Conservation (phyloP, 495 filamentous ascomycete species). For the Podospora sp. region DNA sequence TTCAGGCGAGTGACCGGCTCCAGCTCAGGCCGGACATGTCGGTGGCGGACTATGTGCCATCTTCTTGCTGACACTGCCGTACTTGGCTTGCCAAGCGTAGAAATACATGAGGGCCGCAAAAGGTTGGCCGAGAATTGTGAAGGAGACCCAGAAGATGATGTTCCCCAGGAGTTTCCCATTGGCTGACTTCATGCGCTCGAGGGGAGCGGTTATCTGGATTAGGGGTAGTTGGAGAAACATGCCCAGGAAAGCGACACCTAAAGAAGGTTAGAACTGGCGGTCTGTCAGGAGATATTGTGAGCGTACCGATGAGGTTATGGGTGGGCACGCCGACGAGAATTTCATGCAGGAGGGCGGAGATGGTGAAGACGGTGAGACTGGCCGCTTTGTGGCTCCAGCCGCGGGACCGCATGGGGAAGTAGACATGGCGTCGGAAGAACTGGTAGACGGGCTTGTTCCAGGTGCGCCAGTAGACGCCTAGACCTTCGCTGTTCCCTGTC, state of each 20-base stretch:
- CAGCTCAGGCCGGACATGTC: neutral
- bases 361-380: slow-evolving; percentile 76
- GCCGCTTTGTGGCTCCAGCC: slow-evolving; percentile 71
- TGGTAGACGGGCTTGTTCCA: slow-evolving; percentile 98
- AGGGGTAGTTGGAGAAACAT: slow-evolving; percentile 94
- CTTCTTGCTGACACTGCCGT: slow-evolving; percentile 64
- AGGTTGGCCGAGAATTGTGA: slow-evolving; percentile 92
- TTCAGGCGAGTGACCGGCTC: neutral
- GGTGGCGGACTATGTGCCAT: slow-evolving; percentile 1
- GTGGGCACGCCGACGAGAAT: slow-evolving; percentile 92
- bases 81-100: slow-evolving; percentile 98
- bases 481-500: slow-evolving; percentile 73
- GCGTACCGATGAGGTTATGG: slow-evolving; percentile 85
- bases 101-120: slow-evolving; percentile 89
- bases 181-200: slow-evolving; percentile 76
- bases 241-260: slow-evolving; percentile 86
- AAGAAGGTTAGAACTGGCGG: slow-evolving; percentile 14
- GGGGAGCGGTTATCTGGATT: slow-evolving; percentile 73
- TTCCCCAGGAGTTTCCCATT: slow-evolving; percentile 81
- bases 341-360: slow-evolving; percentile 89
- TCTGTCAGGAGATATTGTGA: neutral
- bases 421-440: slow-evolving; percentile 94
- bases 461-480: slow-evolving; percentile 88
- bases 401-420: slow-evolving; percentile 77
- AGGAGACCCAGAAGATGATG: slow-evolving; percentile 91